Evolutionary conservation across 169 alveolate species (phyloP).

Genomic region (Toxoplasma gondii): DNA sequence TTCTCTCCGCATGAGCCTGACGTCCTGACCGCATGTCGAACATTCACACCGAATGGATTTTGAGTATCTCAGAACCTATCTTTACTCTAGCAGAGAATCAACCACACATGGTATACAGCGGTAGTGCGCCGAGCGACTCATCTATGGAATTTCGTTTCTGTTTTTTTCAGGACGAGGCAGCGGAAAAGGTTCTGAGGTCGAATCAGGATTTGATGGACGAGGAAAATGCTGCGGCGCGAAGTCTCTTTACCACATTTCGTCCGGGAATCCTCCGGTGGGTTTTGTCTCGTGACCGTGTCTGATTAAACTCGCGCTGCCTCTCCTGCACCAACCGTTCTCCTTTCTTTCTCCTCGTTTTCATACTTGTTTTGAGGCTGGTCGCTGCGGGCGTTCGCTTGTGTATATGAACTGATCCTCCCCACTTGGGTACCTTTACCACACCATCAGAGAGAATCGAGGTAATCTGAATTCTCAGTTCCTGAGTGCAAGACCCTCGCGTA

Average conservation of each 20-base stretch:
- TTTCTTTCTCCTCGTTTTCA: neutral
- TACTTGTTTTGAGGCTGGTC: neutral
- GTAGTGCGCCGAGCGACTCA: too few species aligned
- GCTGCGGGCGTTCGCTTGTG: neutral
- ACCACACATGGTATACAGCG: too few species aligned
- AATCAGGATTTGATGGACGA: slow-evolving; percentile 18
- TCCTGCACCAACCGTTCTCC: neutral
- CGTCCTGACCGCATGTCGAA: too few species aligned
- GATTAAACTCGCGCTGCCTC: neutral
- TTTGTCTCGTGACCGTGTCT: neutral
- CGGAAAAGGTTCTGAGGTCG: neutral
- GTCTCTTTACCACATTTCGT: neutral
- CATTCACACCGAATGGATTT: too few species aligned
- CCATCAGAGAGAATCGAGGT: too few species aligned
- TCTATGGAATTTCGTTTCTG: too few species aligned
- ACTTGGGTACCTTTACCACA: neutral
- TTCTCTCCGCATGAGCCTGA: too few species aligned
- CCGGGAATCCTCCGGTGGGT: slow-evolving; percentile 1
- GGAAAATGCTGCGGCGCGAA: neutral
- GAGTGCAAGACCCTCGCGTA: too few species aligned
- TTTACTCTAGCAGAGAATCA: too few species aligned
- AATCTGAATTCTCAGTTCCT: too few species aligned
- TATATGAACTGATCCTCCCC: neutral
- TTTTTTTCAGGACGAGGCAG: slow-evolving; percentile 1
- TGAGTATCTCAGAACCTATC: too few species aligned